Evolutionary conservation across 2,329 filamentous ascomycete genomes (phyloP).

Genomic region (Diaporthe nobilis): DNA sequence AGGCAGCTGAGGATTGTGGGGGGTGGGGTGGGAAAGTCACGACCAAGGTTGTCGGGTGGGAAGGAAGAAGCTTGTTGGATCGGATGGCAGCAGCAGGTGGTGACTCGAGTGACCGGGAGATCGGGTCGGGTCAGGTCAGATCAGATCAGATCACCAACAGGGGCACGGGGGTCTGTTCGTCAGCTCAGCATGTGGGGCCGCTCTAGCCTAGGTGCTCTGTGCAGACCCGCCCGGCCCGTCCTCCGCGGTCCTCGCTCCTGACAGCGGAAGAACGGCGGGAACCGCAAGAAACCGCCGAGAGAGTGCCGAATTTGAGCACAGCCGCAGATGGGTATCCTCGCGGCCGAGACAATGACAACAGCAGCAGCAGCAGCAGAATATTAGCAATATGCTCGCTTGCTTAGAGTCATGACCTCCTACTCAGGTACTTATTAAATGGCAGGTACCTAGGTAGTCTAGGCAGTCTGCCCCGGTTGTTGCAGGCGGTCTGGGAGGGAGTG

Average conservation of each 20-base stretch:
- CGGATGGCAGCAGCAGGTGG: constrained; percentile 1
- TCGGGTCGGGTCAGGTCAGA: constrained; percentile 3
- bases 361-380: neutral
- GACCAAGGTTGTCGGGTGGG: neutral
- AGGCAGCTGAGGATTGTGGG: neutral
- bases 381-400: neutral
- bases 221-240: neutral
- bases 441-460: too few relatives aligned
- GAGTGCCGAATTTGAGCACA: neutral
- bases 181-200: neutral
- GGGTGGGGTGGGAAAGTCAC: neutral
- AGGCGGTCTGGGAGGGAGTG: neutral
- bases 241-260: too few relatives aligned
- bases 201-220: neutral
- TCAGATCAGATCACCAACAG: constrained; percentile 20
- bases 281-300: neutral
- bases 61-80: constrained; percentile 20
- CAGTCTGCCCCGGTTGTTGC: neutral
- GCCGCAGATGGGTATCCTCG: neutral
- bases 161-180: neutral
- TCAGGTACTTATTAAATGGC: neutral
- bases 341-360: neutral
- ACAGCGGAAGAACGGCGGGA: too few relatives aligned
- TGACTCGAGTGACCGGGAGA: constrained; percentile 17
- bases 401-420: neutral